These are phyloP conservation scores for Arbutus unedo DNA, from an alignment of 148 eudicot species.

Conservation along the genomic window DNA sequence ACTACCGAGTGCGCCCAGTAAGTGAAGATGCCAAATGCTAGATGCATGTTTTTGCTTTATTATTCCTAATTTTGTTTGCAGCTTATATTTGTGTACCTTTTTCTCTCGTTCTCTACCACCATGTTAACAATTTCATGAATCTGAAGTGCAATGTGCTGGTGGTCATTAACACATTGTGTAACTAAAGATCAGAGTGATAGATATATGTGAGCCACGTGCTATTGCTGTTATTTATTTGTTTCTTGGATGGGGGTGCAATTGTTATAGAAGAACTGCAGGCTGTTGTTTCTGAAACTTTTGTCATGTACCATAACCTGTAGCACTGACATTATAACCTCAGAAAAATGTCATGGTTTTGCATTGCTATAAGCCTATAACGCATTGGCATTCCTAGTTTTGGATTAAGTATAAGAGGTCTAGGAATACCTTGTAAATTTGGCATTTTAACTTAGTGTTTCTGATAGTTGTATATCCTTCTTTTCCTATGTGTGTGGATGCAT, in stretches of 20 bases:
- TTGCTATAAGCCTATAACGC: neutral
- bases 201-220: neutral
- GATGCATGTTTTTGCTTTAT: neutral
- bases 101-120: neutral
- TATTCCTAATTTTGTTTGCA: neutral
- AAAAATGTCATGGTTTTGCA: neutral
- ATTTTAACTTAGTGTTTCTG: too few species aligned
- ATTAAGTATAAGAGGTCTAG: neutral
- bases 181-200: neutral
- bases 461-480: neutral
- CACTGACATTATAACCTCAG: neutral
- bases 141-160: neutral
- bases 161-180: neutral
- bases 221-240: neutral
- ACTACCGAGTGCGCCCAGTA: constrained; percentile 70
- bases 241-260: neutral
- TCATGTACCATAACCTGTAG: too few species aligned
- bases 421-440: neutral
- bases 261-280: neutral
- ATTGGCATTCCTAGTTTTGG: neutral
- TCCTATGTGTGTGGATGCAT: neutral
- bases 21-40: constrained; percentile 26
- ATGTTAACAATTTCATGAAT: neutral
- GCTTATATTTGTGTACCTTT: neutral
- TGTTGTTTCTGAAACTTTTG: neutral